A percentile compares a stretch with the other conserved stretches of the same genome.
Evolutionary conservation across 768 basidiomycete species (phyloP).

Genomic region (Boletus bicolor): DNA sequence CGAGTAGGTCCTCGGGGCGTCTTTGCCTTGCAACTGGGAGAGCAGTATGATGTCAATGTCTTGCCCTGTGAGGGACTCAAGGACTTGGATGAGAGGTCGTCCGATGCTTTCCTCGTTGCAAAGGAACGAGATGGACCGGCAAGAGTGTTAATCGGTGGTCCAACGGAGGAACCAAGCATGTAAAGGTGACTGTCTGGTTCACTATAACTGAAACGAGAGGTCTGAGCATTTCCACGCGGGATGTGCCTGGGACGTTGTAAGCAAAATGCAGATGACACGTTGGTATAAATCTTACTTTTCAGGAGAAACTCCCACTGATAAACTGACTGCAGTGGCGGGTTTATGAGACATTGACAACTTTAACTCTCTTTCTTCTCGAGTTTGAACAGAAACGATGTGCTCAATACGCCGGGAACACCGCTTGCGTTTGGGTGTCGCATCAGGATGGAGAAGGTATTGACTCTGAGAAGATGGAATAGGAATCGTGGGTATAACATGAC

Average conservation of each 20-base stretch:
- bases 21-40: conserved; percentile 3
- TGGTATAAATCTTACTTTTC: conserved; percentile 17
- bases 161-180: conserved; percentile 1
- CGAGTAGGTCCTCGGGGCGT: neutral
- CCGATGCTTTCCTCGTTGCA: neutral
- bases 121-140: neutral
- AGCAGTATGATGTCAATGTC: neutral
- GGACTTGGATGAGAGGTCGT: neutral
- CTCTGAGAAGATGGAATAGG: conserved; percentile 32
- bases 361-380: conserved; percentile 32
- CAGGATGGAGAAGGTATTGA: conserved; percentile 31
- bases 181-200: neutral
- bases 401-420: conserved; percentile 25
- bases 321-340: neutral
- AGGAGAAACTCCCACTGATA: neutral
- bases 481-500: conserved; percentile 5
- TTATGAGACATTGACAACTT: conserved; percentile 7
- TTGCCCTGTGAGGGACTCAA: neutral
- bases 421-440: conserved; percentile 36
- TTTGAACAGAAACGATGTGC: conserved; percentile 32
- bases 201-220: neutral
- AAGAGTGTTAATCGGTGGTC: conserved; percentile 1
- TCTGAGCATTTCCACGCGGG: neutral
- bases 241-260: conserved; percentile 13
- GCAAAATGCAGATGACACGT: neutral